Evolutionary conservation across 306 rosid genomes (phyloP).

Genomic region (Quercus dentata): DNA sequence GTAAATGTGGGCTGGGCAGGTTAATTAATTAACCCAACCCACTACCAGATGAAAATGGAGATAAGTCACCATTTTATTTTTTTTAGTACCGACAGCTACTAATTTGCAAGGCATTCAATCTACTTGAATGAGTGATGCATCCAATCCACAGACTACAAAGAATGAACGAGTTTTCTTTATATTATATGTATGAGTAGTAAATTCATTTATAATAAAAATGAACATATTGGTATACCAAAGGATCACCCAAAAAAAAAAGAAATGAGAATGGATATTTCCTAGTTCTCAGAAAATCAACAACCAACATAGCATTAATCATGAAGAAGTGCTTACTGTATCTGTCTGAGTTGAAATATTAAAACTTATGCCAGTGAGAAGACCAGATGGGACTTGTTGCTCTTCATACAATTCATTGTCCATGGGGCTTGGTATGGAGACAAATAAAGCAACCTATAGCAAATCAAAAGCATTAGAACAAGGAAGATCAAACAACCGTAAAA

Average conservation of each 20-base stretch:
- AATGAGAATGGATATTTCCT: neutral
- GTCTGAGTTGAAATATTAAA: conserved; percentile 42
- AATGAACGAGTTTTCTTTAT: neutral
- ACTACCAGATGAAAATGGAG: neutral
- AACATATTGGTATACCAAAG: neutral
- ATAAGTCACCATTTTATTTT: neutral
- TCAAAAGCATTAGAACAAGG: conserved; percentile 13
- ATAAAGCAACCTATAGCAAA: conserved; percentile 39
- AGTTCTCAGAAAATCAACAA: neutral
- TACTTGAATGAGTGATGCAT: neutral
- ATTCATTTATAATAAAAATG: neutral
- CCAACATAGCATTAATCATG: conserved; percentile 9
- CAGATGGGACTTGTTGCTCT: conserved; percentile 38
- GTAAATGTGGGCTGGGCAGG: neutral
- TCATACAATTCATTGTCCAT: conserved; percentile 51
- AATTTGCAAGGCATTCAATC: neutral
- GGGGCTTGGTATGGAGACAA: conserved; percentile 29
- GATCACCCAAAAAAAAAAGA: neutral
- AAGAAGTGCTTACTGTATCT: conserved; percentile 55
- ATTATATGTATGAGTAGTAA: too few relatives aligned
- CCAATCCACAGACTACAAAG: neutral
- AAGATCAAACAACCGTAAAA: conserved; percentile 15
- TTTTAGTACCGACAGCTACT: neutral
- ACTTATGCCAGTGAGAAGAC: conserved; percentile 38
- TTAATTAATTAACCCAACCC: neutral